Conservation (phyloP, 352 stramenopile species). For the Pythium dissimile region DNA sequence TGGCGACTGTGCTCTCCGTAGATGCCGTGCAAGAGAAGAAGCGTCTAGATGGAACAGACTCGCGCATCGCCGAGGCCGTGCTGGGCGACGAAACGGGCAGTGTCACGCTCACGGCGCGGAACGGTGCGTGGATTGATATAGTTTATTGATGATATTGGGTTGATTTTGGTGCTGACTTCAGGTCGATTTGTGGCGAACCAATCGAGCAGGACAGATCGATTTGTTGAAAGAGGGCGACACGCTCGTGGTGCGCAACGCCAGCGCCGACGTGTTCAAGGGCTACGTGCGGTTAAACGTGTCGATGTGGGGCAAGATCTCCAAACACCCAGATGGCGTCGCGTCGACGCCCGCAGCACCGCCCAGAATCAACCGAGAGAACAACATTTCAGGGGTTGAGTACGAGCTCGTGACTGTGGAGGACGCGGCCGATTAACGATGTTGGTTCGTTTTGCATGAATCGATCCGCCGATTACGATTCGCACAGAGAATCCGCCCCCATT, state of each 20-base stretch:
- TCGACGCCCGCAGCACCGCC: conserved; percentile 62
- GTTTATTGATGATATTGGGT: neutral
- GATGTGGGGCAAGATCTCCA: conserved; percentile 78
- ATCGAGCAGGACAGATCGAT: conserved; percentile 71
- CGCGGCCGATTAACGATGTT: conserved; percentile 30
- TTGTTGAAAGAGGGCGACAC: conserved; percentile 45
- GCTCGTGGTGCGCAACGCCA: conserved; percentile 80
- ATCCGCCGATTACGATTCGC: too few species aligned
- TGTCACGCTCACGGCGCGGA: conserved; percentile 76
- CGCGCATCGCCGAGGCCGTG: conserved; percentile 71
- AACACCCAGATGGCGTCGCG: conserved; percentile 64
- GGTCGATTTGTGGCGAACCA: conserved; percentile 3
- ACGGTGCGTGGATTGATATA: conserved; percentile 38
- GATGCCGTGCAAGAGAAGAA: conserved; percentile 58
- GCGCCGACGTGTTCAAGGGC: conserved; percentile 80
- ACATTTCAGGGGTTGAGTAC: conserved; percentile 82
- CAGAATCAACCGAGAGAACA: conserved; percentile 52
- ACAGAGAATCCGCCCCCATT: too few species aligned
- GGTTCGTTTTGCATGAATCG: too few species aligned
- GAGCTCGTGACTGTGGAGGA: conserved; percentile 81
- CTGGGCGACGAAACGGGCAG: conserved; percentile 81
- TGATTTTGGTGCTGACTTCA: too few species aligned
- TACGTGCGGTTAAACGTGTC: conserved; percentile 85
- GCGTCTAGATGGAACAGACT: conserved; percentile 59
- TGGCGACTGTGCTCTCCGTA: conserved; percentile 69